Evolutionary conservation across 2,329 filamentous ascomycete genomes (phyloP).

Genomic region (Apiospora malaysiana): DNA sequence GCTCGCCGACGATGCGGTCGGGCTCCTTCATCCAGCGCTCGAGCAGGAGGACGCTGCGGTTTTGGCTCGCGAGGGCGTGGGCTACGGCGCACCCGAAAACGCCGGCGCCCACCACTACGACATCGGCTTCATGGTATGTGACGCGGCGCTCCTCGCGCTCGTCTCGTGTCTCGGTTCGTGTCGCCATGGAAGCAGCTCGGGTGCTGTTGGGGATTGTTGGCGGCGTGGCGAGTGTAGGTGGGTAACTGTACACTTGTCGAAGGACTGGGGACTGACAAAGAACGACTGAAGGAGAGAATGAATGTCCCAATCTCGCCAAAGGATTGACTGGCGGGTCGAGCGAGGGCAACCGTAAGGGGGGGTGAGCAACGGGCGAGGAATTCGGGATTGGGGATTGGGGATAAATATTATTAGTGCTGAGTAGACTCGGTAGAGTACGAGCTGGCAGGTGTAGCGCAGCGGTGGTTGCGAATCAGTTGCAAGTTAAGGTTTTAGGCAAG

Average conservation of each 20-base stretch:
- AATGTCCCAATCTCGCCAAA: neutral
- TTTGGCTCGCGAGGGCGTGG: constrained; percentile 84
- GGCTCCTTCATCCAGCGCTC: constrained; percentile 91
- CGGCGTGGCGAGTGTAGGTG: neutral
- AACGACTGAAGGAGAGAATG: neutral
- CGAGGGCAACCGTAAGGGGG: neutral
- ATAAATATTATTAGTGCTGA: neutral
- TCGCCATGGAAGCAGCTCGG: constrained; percentile 11
- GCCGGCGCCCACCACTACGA: constrained; percentile 91
- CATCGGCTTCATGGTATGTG: constrained; percentile 72
- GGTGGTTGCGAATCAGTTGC: neutral
- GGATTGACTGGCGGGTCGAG: neutral
- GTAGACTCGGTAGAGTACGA: neutral
- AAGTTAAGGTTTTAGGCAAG: constrained; percentile 15
- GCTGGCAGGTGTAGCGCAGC: neutral
- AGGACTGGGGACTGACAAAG: neutral
- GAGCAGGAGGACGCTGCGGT: constrained; percentile 86
- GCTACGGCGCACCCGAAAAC: constrained; percentile 88
- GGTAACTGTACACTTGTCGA: neutral
- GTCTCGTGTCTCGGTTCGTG: constrained; percentile 38
- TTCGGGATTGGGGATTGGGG: neutral
- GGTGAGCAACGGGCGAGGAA: neutral
- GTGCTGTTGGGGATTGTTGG: neutral
- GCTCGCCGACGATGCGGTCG: constrained; percentile 93
- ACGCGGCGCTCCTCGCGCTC: constrained; percentile 54